These are phyloP conservation scores for Lineolata rhizophorae DNA, from an alignment of 495 filamentous ascomycete genomes.

Conservation along the genomic window DNA sequence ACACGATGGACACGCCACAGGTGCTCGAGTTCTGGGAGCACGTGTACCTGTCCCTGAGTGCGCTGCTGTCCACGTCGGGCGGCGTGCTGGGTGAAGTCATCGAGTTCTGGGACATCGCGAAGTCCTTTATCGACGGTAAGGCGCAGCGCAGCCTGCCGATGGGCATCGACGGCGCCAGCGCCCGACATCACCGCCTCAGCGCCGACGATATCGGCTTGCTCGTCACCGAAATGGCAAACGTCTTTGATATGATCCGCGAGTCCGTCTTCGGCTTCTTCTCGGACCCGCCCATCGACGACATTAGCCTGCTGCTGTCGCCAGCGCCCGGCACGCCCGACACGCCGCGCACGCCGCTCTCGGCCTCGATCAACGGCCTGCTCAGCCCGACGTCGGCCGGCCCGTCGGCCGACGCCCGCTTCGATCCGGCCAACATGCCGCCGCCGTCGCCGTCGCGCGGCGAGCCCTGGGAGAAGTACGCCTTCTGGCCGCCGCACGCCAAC, in stretches of 20 bases:
- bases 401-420: slow-evolving; percentile 42
- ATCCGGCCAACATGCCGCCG: slow-evolving; percentile 54
- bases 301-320: slow-evolving; percentile 66
- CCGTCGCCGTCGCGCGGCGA: slow-evolving; percentile 55
- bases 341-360: slow-evolving; percentile 25
- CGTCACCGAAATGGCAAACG: slow-evolving; percentile 53
- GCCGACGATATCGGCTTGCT: slow-evolving; percentile 45
- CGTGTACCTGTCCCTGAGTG: slow-evolving; percentile 43
- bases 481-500: slow-evolving; percentile 88
- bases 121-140: slow-evolving; percentile 75
- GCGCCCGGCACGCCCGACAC: slow-evolving; percentile 48
- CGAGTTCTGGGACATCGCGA: slow-evolving; percentile 82
- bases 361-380: too few relatives aligned
- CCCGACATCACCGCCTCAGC: slow-evolving; percentile 65
- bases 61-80: slow-evolving; percentile 43
- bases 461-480: slow-evolving; percentile 82
- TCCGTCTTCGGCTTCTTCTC: slow-evolving; percentile 60
- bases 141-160: slow-evolving; percentile 59
- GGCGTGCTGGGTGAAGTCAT: slow-evolving; percentile 76
- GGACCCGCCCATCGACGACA: slow-evolving; percentile 77
- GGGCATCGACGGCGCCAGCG: slow-evolving; percentile 67
- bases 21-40: slow-evolving; percentile 82
- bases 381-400: slow-evolving; percentile 30
- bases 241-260: slow-evolving; percentile 62
- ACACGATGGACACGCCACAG: slow-evolving; percentile 46